Base-by-base conservation (phyloP, 306 rosid genomes). In the Hippophae rhamnoides region DNA sequence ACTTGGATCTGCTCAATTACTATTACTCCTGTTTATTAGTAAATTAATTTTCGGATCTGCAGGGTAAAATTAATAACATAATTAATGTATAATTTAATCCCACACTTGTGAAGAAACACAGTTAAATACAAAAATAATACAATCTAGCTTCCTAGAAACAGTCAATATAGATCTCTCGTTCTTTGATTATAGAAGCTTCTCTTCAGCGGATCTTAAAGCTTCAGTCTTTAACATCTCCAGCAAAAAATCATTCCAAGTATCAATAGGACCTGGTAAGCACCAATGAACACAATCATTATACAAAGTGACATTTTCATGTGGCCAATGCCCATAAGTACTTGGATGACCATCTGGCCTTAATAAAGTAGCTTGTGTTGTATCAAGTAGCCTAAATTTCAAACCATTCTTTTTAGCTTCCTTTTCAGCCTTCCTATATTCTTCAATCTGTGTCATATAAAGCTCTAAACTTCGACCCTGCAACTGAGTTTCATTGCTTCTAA, bases 301-400 rank as follows among this genome's bases (percentile, higher is more conserved):
- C 73, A 86, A 56, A 7, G 89, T 88, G 43, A 77, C 90, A 41
- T 84, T 89, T 10, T 72, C 94, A 44, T 77, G 25, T 0, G 97
- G 85, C 97, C 89, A 84, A 69, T 88, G 99, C 1, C 99, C 94
- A 65, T 75, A 86, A 45, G 47, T 74, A 72, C 95, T 84, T 1
- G 99, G 99, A 14, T 93, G 97, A 5, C 99, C 99, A 71, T 93
- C 99, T 44, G 95, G 99, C 57, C 99, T 86, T 60, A 84, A 60
- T 63, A 79, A 43, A 47, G 65, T 47, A 5, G 97, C 87, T 54
- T 72, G 82, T 44, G 94, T 93, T 0, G 83, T 71, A 64, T 93
- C 97, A 49, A 86, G 59, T 5, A 93, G 38, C 73, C 95, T 77
- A 9, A 64, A 89, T 64, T 73, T 85, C 73, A 61, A 50, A 7